Evolutionary conservation across 768 basidiomycete species (phyloP).

Genomic region (Termitomyces sp.): DNA sequence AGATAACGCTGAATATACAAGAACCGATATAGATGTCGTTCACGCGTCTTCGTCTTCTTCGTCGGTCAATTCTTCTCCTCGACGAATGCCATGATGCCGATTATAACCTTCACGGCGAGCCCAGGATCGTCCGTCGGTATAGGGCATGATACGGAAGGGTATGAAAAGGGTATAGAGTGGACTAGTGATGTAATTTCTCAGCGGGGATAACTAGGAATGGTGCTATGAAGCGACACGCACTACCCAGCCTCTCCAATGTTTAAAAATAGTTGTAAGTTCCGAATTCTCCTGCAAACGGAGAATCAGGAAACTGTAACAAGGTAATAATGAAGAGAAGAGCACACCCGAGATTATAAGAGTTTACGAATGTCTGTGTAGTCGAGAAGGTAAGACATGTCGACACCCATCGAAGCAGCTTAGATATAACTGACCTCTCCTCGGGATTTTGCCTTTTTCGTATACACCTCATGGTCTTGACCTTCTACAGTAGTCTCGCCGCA

Average conservation of each 20-base stretch:
- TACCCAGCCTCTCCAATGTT: slow-evolving; percentile 80
- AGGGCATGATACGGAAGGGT: slow-evolving; percentile 76
- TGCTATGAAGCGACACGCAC: slow-evolving; percentile 44
- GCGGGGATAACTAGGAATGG: not conserved
- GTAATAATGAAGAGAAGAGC: slow-evolving; percentile 9
- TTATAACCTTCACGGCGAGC: slow-evolving; percentile 65
- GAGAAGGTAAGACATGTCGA: not conserved
- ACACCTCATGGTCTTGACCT: slow-evolving; percentile 80
- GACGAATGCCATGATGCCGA: slow-evolving; percentile 57
- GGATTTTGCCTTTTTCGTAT: slow-evolving; percentile 62
- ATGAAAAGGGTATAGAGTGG: slow-evolving; percentile 77
- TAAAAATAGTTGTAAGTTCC: slow-evolving; percentile 83
- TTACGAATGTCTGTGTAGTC: slow-evolving; percentile 63
- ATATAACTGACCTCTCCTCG: slow-evolving; percentile 61
- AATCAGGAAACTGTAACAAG: not conserved
- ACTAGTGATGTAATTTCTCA: slow-evolving; percentile 34
- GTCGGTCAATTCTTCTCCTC: slow-evolving; percentile 86
- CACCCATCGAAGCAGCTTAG: not conserved
- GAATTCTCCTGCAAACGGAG: slow-evolving; percentile 36
- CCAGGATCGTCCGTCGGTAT: slow-evolving; percentile 84
- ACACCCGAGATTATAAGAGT: slow-evolving; percentile 89
- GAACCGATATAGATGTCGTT: not conserved
- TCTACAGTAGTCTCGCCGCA: slow-evolving; percentile 89
- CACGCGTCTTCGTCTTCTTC: slow-evolving; percentile 59
- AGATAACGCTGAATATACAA: not conserved